Evolutionary conservation across 108 stramenopile species (phyloP), one percentile per base, ranked within the genome.

Genomic region (Cyclostephanos tholiformis): DNA sequence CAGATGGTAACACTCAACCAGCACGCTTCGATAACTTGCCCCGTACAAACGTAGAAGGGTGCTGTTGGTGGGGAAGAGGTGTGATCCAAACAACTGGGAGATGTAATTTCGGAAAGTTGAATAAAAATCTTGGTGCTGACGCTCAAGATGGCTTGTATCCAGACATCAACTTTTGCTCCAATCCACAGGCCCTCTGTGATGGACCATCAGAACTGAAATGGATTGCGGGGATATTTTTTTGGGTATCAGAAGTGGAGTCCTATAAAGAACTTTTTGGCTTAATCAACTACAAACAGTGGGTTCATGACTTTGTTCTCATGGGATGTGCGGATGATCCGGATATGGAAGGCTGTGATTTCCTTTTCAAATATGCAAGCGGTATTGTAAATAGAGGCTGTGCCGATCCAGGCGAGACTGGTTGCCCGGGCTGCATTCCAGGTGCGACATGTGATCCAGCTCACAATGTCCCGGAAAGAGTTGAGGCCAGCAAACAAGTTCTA

Each of bases 1-100:
- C 59, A 23, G 30, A 36, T 36, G 59, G 59, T 12, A 36, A 6
- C 16, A 60, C 32, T 19, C 59, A 60, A 60, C 30, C 27, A 60
- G 30, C 59, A 29, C 59, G 59, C 14, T 60, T 60, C 38, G 43
- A 66, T 1, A 66, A 53, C 52, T 66, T 66, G 27, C 65, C 65
- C 27, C 39, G 51, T 30, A 66, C 65, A 48, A 32, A 66, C 27
- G 65, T 66, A 48, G 29, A 66, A 53, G 65, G 65, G 27, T 66
- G 65, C 30, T 66, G 65, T 16, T 66, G 65, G 65, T 66, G 65
- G 65, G 65, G 65, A 53, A 50, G 65, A 27, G 65, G 65, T 53
- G 65, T 66, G 27, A 66, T 66, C 50, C 65, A 66, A 29, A 66
- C 65, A 7, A 66, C 65, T 8, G 44, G 65, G 14, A 11, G 65